Evolutionary conservation across 1,139 yeast species (phyloP).

Genomic region (Taphrina deformans): DNA sequence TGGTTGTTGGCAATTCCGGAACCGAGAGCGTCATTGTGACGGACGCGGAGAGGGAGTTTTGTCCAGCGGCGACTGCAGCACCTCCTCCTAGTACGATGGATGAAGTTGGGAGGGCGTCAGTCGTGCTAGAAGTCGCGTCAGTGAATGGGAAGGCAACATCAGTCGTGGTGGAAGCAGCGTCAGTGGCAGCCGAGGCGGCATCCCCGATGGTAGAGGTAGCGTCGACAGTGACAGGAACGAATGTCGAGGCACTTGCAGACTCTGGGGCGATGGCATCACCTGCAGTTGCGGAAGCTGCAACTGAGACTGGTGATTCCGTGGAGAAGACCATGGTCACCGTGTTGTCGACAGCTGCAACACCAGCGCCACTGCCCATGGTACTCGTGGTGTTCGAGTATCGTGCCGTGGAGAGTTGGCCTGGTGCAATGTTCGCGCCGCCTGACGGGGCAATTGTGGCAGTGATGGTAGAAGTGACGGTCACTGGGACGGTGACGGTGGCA

Average conservation of each 20-base stretch:
- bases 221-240: neutral
- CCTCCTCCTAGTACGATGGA: neutral
- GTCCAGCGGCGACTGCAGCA: conserved; percentile 1
- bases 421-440: neutral
- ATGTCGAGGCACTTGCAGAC: neutral
- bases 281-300: neutral
- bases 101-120: too few species aligned
- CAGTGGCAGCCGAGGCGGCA: neutral
- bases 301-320: neutral
- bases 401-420: neutral
- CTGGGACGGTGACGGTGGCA: conserved; percentile 27
- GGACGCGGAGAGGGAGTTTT: neutral
- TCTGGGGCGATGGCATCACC: neutral
- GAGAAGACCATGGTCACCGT: neutral
- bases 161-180: neutral
- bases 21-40: too few species aligned
- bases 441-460: conserved; percentile 19
- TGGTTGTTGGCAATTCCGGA: too few species aligned
- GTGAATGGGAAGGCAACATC: neutral
- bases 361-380: neutral
- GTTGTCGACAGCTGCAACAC: neutral
- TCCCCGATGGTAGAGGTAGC: neutral
- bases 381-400: conserved; percentile 10
- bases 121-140: neutral
- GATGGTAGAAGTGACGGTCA: conserved; percentile 28